Evolutionary conservation across 2,329 filamentous ascomycete species (phyloP).

Genomic region (Stagonosporopsis vannaccii): DNA sequence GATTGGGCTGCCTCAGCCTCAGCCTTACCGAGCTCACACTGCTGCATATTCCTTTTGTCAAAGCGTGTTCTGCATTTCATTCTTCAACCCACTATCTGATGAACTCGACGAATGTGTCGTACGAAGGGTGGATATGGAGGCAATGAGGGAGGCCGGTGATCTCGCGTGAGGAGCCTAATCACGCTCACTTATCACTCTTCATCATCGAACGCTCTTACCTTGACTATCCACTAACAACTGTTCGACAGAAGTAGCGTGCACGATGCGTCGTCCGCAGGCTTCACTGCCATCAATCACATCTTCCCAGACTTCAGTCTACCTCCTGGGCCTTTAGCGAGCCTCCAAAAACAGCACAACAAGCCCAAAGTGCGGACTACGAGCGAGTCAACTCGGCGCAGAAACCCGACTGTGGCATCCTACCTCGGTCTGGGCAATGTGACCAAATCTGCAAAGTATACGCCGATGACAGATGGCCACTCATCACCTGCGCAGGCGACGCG

Average conservation of each 20-base stretch:
- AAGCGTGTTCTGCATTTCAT: neutral
- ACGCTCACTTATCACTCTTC: constrained; percentile 18
- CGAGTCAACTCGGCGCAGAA: constrained; percentile 19
- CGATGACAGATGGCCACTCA: neutral
- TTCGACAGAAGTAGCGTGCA: constrained; percentile 3
- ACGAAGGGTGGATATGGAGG: constrained; percentile 13
- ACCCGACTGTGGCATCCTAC: constrained; percentile 39
- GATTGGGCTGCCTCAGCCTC: constrained; percentile 8
- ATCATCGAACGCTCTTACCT: neutral
- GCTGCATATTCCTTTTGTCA: neutral
- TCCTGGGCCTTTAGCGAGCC: constrained; percentile 17
- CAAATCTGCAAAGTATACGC: constrained; percentile 28
- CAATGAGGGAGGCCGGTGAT: constrained; percentile 16
- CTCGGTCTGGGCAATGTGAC: constrained; percentile 31
- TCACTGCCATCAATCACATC: constrained; percentile 38
- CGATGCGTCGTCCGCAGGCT: constrained; percentile 21
- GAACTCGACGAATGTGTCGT: constrained; percentile 1
- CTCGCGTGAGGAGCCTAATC: constrained; percentile 35
- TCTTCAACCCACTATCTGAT: neutral
- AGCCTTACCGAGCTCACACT: neutral
- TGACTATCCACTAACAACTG: constrained; percentile 3
- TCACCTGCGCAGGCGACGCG: constrained; percentile 9
- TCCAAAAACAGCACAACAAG: constrained; percentile 10
- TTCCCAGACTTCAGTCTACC: constrained; percentile 16
- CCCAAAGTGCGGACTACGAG: neutral